Evolutionary conservation across 2,329 filamentous ascomycete genomes (phyloP), one percentile per base, ranked within the genome.

Genomic region (Nemania serpens): DNA sequence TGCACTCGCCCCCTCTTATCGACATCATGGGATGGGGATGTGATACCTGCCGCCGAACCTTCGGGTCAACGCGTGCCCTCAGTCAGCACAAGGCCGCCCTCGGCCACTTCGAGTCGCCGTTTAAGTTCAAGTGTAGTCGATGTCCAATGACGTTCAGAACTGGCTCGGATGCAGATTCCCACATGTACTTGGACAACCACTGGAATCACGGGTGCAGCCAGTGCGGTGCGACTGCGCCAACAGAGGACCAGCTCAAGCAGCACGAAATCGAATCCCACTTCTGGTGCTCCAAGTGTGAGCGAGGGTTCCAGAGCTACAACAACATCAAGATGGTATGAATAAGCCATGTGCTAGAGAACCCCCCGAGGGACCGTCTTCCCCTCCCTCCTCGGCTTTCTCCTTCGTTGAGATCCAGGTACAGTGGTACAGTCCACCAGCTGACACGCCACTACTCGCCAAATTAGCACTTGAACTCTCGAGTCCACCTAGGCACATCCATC

Each of bases 391-490:
- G 22, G 2, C 43, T 17, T 41, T 7, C 29, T 10, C 20, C 6
- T 36, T 18, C 46, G 15, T 49, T 12, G 2, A 12, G 45, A 22
- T 15, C 45, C 15, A 17, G 13, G 4, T n/a, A n/a, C n/a, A n/a
- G n/a, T n/a, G 25, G 4, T 10, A 17, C n/a, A 18, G 18, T 20
- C 29, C 1, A 20, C 47, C 15, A 5, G n/a, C 47, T 49, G 20
- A 49, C 11, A 3, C 17, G 33, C 17, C n/a, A 5, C 25, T 6
- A 13, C 50, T 22, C 15, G 9, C 9, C 22, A 29, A 3, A 29
- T 36, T 60, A 88, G 84, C 86, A 89, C 63, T 74, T 84, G 2
- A 82, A 81, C 25, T 87, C 84, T 0, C 74, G 74, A 5, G 67
- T 71, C 47, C 86, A 89, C 67, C 75, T 75, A 0, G 79, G 80